phyloP scores from a whole-genome alignment of 257 asterid genomes.

The Lycium barbarum region DNA sequence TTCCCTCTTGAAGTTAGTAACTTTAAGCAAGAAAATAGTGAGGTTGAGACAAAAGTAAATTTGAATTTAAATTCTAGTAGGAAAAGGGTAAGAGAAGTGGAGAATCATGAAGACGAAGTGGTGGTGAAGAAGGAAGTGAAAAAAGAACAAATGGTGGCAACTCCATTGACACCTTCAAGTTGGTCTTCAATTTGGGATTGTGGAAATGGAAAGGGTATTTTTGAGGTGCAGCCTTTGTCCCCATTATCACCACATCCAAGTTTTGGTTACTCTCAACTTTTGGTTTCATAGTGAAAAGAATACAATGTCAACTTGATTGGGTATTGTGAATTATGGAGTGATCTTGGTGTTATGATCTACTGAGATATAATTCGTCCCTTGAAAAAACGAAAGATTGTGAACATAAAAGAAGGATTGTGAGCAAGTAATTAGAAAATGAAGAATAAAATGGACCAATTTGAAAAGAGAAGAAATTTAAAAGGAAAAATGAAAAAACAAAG shows the following conservation, averaged over 20 bases:
- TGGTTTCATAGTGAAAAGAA: constrained; percentile 30
- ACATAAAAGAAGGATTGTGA: no score
- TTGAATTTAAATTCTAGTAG: constrained; percentile 19
- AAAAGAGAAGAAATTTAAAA: no score
- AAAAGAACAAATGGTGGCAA: constrained; percentile 51
- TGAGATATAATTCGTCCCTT: not conserved
- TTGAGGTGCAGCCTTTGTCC: constrained; percentile 80
- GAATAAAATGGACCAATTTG: no score
- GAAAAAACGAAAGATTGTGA: no score
- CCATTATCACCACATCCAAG: constrained; percentile 45
- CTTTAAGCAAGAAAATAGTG: constrained; percentile 34
- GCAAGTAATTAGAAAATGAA: no score
- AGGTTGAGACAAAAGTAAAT: not conserved
- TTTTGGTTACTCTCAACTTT: constrained; percentile 31
- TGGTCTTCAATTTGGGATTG: constrained; percentile 87
- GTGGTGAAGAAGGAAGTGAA: constrained; percentile 48
- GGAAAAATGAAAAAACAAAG: no score
- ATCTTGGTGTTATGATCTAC: not conserved
- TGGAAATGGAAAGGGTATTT: constrained; percentile 69
- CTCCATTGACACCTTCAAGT: constrained; percentile 87
- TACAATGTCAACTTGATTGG: not conserved
- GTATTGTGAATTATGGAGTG: not conserved
- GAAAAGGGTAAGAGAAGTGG: constrained; percentile 59
- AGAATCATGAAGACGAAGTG: constrained; percentile 31
- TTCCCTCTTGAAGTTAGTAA: constrained; percentile 76